Evolutionary conservation across 2,329 filamentous ascomycete species (phyloP).

Genomic region (Microsporum canis): DNA sequence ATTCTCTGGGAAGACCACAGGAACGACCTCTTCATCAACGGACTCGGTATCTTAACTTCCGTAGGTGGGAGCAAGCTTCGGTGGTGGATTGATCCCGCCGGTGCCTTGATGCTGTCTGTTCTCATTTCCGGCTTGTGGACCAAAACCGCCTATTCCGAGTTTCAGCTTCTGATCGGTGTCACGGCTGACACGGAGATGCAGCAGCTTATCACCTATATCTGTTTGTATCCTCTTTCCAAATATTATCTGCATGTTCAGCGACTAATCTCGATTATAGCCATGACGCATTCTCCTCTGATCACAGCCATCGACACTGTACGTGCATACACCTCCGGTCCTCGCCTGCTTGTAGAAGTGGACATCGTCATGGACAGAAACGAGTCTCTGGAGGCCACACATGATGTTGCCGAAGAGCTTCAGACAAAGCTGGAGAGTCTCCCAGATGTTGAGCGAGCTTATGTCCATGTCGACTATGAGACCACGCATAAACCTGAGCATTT

Average conservation of each 20-base stretch:
- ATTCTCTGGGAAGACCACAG: conserved; percentile 96
- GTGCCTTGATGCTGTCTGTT: conserved; percentile 70
- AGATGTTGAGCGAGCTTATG: conserved; percentile 85
- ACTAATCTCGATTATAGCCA: conserved; percentile 32
- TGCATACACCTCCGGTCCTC: conserved; percentile 78
- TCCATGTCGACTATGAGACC: conserved; percentile 95
- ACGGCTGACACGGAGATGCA: conserved; percentile 74
- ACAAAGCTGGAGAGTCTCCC: conserved; percentile 86
- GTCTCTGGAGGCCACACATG: conserved; percentile 68
- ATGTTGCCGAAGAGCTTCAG: conserved; percentile 87
- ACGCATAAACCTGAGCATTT: conserved; percentile 85
- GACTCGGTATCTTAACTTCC: conserved; percentile 79
- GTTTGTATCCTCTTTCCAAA: conserved; percentile 35
- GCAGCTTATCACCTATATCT: conserved; percentile 87
- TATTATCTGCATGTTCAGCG: neutral
- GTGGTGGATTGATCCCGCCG: conserved; percentile 94
- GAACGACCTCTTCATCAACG: conserved; percentile 95
- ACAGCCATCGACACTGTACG: conserved; percentile 87
- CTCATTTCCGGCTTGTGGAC: conserved; percentile 74
- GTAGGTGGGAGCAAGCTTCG: conserved; percentile 78
- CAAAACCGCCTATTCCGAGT: conserved; percentile 75
- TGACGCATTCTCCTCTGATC: conserved; percentile 78
- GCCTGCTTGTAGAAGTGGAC: conserved; percentile 90
- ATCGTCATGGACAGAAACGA: conserved; percentile 77
- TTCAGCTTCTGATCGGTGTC: conserved; percentile 81